Percentiles rank a stretch among this genome's conserved stretches.
Evolutionary conservation across 2,329 filamentous ascomycete species (phyloP).

Genomic region (Trichoderma sp.): DNA sequence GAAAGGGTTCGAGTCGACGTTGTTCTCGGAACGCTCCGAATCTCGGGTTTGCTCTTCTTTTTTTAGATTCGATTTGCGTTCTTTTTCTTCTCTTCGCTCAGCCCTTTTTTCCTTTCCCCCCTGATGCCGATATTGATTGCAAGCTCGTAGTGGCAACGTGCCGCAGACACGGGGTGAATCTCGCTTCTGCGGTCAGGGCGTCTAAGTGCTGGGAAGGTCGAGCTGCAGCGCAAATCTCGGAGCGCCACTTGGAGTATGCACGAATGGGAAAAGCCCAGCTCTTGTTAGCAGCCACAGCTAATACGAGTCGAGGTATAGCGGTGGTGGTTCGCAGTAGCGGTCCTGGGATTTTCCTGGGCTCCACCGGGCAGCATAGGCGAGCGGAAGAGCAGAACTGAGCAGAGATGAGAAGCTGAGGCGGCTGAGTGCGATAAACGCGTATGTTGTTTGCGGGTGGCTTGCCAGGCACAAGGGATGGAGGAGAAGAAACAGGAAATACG

Average conservation of each 20-base stretch:
- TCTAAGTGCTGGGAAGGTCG: neutral
- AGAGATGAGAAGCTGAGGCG: neutral
- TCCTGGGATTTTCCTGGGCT: neutral
- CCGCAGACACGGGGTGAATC: neutral
- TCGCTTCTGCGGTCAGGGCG: slow-evolving; percentile 1
- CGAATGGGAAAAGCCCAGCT: neutral
- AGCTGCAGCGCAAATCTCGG: slow-evolving; percentile 17
- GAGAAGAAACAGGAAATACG: neutral
- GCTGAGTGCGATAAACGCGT: neutral
- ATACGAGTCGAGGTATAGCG: neutral
- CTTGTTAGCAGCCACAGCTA: neutral
- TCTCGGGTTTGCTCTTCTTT: neutral
- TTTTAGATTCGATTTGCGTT: neutral
- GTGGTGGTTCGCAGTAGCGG: no score
- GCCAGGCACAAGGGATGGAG: no score
- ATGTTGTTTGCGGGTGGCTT: neutral
- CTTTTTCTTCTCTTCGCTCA: neutral
- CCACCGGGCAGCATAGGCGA: slow-evolving; percentile 7
- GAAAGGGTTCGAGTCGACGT: neutral
- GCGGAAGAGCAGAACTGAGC: neutral
- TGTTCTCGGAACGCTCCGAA: neutral
- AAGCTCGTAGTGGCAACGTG: neutral
- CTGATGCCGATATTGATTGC: neutral
- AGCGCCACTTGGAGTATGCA: slow-evolving; percentile 7
- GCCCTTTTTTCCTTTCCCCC: neutral